Evolutionary conservation across 2,329 filamentous ascomycete genomes (phyloP), one percentile per base, ranked within the genome.

Genomic region (Phialocephala subalpina): DNA sequence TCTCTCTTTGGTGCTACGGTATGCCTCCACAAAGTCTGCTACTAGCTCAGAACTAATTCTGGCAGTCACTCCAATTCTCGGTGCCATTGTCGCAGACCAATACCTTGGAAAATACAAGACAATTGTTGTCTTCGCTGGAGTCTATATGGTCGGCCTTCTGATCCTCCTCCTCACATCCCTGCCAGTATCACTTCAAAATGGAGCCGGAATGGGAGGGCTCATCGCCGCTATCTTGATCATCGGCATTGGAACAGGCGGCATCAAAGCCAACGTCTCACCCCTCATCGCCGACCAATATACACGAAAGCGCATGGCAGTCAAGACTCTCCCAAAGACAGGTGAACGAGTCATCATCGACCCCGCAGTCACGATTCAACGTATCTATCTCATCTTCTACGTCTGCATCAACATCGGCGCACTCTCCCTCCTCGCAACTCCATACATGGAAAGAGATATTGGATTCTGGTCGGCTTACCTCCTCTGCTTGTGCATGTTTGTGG

Each of bases 221-320:
- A 82, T 87, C 57, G 77, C 83, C 0, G 82, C 84, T 65, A 83
- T 84, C 42, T 76, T 83, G 9, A 76, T 80, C 53, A 79, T 83
- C 27, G 81, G 81, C 12, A 74, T 82, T 60, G 81, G 80, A 64
- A 81, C 80, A 16, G 82, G 81, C 63, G 80, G 80, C 6, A 82
- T 92, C 82, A 92, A 92, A 79, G 84, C 87, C 20, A 92, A 91
- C 69, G 88, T 92, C 45, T 84, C 86, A 0, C 86, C 87, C 8
- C 78, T 90, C 27, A 85, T 90, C 62, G 86, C 86, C 8, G 87
- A 90, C 68, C 87, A 90, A 72, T 81, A 82, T 67, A 69, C 72
- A 22, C 69, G 81, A 66, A 80, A 81, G 68, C 78, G 77, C 18
- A 74, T 80, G 35, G 82, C 82, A 53, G 78, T 80, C 40, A 81